Evolutionary conservation across 371 early-diverging fungal genomes (phyloP).

Genomic region (Apophysomyces variabilis): DNA sequence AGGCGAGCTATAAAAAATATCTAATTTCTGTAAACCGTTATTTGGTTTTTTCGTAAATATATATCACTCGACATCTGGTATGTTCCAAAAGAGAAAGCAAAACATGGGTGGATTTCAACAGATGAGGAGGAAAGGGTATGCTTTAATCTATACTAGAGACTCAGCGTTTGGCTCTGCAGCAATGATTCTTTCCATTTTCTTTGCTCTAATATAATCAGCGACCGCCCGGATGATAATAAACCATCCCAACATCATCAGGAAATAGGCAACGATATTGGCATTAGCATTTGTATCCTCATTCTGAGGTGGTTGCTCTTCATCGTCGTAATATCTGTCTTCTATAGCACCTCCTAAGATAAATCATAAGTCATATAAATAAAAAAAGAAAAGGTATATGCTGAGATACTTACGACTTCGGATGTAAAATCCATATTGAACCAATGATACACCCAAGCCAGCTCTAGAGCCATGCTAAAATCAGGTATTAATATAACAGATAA

Average conservation of each 20-base stretch:
- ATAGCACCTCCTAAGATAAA: conserved; percentile 15
- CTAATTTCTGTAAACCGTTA: not conserved
- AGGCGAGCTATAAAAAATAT: not conserved
- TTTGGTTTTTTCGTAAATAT: not conserved
- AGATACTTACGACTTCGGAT: conserved; percentile 30
- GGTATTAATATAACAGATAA: conserved; percentile 12
- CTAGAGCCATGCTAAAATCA: conserved; percentile 42
- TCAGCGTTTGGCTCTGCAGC: conserved; percentile 33
- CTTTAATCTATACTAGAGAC: conserved; percentile 26
- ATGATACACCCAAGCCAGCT: conserved; percentile 54
- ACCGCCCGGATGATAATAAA: conserved; percentile 56
- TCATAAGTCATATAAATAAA: not conserved
- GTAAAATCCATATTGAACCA: conserved; percentile 47
- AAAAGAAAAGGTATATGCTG: conserved; percentile 4
- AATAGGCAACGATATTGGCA: conserved; percentile 36
- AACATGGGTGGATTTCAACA: not conserved
- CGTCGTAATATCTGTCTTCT: conserved; percentile 18
- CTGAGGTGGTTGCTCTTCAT: conserved; percentile 22
- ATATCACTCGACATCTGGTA: conserved; percentile 8
- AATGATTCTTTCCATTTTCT: conserved; percentile 54
- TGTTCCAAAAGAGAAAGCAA: not conserved
- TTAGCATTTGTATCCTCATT: conserved; percentile 19
- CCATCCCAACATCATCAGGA: conserved; percentile 64
- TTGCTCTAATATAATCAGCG: conserved; percentile 55
- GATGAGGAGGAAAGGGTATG: not conserved